Evolutionary conservation across 805 yeast genomes (phyloP), one percentile per base, ranked within the genome.

Genomic region (Brettanomyces nanus): DNA sequence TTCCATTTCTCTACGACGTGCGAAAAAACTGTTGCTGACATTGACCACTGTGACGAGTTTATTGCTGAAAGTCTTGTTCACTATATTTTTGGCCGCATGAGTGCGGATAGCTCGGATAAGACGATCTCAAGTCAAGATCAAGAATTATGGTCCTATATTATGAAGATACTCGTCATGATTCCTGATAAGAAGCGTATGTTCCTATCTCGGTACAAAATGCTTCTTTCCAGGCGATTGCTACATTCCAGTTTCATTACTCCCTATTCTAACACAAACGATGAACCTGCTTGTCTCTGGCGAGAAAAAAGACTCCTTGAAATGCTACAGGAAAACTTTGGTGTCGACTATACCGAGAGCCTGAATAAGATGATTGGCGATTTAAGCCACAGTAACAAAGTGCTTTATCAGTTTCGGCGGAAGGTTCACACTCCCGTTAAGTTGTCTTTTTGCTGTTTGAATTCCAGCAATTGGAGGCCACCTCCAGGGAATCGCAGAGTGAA

Each of bases 401-500:
- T 32, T 10, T 9, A 19, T 15, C 15, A 25, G 13, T 32, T 32
- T 22, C 10, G 14, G n/a, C 14, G 23, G 19, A 10, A 4, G 11
- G 3, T 10, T 19, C 11, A 37, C 4, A 4, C 29, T 10, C 27
- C 26, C 6, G 18, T 39, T 6, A 34, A 39, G 11, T 9, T 28
- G 7, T 19, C 20, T 15, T n/a, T 42, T 28, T 38, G 40, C 13
- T 42, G 45, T 20, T 22, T 42, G 7, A 33, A 42, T n/a, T 17
- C 19, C 2, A 46, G 44, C 6, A 33, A 45, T 22, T 53, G 53
- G 53, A 51, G 45, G 5, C 36, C 40, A 3, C 53, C 52, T 11
- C 56, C 56, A 10, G 45, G 39, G 9, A 51, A 47, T 27, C 49
- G 43, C 19, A 23, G 33, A 7, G 19, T 53, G 1, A 44, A 29